These are phyloP conservation scores for Gastrolobium villosum DNA, from an alignment of 306 rosid species.

Conservation along the genomic window DNA sequence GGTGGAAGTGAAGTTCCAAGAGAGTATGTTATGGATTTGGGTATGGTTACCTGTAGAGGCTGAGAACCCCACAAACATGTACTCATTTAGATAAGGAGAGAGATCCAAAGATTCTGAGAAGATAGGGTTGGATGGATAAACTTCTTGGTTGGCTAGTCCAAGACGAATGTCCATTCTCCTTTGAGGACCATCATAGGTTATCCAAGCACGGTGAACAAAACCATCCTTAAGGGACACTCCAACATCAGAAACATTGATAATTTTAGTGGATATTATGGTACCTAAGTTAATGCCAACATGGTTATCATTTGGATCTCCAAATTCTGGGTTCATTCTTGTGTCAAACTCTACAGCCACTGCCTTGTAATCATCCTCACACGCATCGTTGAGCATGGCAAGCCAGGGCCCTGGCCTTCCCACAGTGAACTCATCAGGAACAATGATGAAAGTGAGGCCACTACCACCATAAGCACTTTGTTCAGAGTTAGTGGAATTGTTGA, in stretches of 20 bases:
- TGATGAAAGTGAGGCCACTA: slow-evolving; percentile 77
- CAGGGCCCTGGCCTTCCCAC: slow-evolving; percentile 85
- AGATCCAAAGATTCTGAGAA: slow-evolving; percentile 60
- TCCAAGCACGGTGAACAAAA: slow-evolving; percentile 58
- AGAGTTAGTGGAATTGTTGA: slow-evolving; percentile 51
- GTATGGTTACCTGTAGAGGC: slow-evolving; percentile 83
- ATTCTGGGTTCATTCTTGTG: slow-evolving; percentile 68
- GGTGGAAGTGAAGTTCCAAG: slow-evolving; percentile 76
- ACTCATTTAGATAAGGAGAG: slow-evolving; percentile 64
- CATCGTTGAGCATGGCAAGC: slow-evolving; percentile 91
- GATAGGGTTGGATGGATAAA: slow-evolving; percentile 60
- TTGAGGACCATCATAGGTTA: slow-evolving; percentile 63
- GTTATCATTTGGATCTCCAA: slow-evolving; percentile 83
- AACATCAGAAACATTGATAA: slow-evolving; percentile 66
- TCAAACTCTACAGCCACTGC: slow-evolving; percentile 78
- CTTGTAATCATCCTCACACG: slow-evolving; percentile 71
- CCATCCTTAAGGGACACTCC: slow-evolving; percentile 65
- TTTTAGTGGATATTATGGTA: slow-evolving; percentile 60
- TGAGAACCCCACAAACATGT: slow-evolving; percentile 89
- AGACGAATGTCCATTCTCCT: slow-evolving; percentile 72
- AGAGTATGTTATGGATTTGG: slow-evolving; percentile 74
- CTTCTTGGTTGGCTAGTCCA: slow-evolving; percentile 50
- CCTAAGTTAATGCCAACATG: slow-evolving; percentile 84
- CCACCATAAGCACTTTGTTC: slow-evolving; percentile 56
- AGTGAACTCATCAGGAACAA: slow-evolving; percentile 88